Base-by-base conservation (phyloP, 2,329 filamentous ascomycete genomes). In the Fusarium agapanthi region DNA sequence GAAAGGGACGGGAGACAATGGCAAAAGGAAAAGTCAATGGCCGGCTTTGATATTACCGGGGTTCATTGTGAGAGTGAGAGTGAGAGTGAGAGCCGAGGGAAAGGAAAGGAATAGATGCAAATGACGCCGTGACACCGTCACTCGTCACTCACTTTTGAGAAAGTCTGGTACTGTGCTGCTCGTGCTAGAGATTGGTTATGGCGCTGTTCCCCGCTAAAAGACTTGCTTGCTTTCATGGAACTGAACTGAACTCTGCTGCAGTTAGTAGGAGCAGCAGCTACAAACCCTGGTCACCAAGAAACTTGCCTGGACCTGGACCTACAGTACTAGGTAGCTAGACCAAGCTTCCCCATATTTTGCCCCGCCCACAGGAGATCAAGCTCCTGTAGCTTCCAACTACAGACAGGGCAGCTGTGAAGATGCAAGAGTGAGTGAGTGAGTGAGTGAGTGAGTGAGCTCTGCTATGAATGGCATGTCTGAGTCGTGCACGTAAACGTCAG, bases 91-190 rank as follows among this genome's bases (percentile, higher is more conserved):
- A 57, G 54, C 61, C 58, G 68, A 74, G 69, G 61, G 61, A 65
- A 68, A 35, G 64, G 34, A 53, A 38, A 24, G 38, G 43, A 34
- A 67, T 47, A 54, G 65, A 55, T 40, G 59, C 35, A 61, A 57
- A 77, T 77, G 75, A 77, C 75, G 75, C 69, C 59, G 72, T 74
- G 65, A 77, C 75, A 76, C 66, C 75, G 77, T 77, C 75, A 76
- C 67, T 54, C 54, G 54, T 38, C 35, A 57, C 32, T 38, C 35
- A 68, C 28, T 45, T 51, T 35, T 38, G 56, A 47, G 41, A 66
- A 65, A 66, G 57, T 60, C 64, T 59, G 34, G 40, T 56, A 35
- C 28, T 24, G 44, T 48, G 15, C n/a, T 41, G 18, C 38, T 22
- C 20, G 20, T 45, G n/a, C 30, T 51, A 22, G 30, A 44, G 54